Evolutionary conservation across 768 basidiomycete species (phyloP).

Genomic region (Daedalea quercina): DNA sequence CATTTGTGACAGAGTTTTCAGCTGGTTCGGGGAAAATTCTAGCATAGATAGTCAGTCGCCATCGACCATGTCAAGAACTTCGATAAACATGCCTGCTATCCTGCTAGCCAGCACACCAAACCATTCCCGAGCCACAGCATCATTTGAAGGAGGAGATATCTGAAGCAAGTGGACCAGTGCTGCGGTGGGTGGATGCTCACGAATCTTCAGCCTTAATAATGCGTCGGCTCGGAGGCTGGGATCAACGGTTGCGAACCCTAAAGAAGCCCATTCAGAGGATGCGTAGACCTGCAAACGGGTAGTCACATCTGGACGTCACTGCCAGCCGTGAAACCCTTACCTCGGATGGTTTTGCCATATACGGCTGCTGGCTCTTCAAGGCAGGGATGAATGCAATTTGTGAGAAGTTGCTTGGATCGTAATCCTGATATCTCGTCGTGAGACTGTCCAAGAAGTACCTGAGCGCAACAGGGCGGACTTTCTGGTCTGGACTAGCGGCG

Average conservation of each 20-base stretch:
- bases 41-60: neutral
- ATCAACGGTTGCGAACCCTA: constrained; percentile 75
- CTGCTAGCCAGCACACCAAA: constrained; percentile 64
- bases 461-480: constrained; percentile 55
- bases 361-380: constrained; percentile 39
- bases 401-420: constrained; percentile 47
- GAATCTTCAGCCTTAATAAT: constrained; percentile 57
- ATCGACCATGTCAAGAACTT: constrained; percentile 1
- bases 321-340: constrained; percentile 30
- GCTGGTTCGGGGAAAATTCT: constrained; percentile 56
- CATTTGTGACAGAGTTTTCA: constrained; percentile 48
- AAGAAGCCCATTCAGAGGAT: constrained; percentile 53
- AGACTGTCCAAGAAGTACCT: constrained; percentile 81
- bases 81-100: constrained; percentile 41
- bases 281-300: constrained; percentile 55
- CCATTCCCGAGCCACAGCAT: constrained; percentile 51
- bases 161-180: constrained; percentile 54
- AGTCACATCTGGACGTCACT: neutral
- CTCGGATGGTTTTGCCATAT: constrained; percentile 58
- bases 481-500: constrained; percentile 49
- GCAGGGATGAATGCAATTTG: constrained; percentile 79
- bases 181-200: constrained; percentile 58
- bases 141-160: constrained; percentile 49
- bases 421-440: constrained; percentile 48
- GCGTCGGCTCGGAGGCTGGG: constrained; percentile 45